Conservation (phyloP, 495 filamentous ascomycete genomes). For the Neohortaea acidophila region DNA sequence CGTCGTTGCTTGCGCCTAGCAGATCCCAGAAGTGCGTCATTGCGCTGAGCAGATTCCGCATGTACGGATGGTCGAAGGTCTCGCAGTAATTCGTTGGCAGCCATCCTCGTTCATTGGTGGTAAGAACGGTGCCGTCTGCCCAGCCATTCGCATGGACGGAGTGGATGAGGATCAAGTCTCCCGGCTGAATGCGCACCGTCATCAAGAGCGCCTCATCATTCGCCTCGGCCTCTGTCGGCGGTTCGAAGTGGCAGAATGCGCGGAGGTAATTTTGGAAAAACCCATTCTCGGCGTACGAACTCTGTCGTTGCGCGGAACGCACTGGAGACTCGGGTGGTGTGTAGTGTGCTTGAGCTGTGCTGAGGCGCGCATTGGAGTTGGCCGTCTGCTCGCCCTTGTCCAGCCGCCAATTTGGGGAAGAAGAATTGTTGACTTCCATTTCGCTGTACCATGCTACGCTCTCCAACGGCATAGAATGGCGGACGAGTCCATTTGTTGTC, state of each 20-base stretch:
- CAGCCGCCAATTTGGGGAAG: too few relatives aligned
- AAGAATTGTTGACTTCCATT: too few relatives aligned
- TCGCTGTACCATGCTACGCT: too few relatives aligned
- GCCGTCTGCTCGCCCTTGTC: too few relatives aligned
- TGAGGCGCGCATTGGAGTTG: too few relatives aligned
- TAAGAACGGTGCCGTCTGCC: slow-evolving; percentile 92
- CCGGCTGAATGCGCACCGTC: slow-evolving; percentile 72
- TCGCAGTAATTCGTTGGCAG: slow-evolving; percentile 98
- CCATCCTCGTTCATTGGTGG: slow-evolving; percentile 84
- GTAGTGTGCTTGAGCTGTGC: too few relatives aligned
- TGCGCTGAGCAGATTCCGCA: slow-evolving; percentile 71
- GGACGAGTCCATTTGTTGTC: too few relatives aligned
- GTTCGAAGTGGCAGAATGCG: slow-evolving; percentile 90
- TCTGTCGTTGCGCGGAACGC: slow-evolving; percentile 1
- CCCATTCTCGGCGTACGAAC: neutral
- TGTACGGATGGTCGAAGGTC: slow-evolving; percentile 72
- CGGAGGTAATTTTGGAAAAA: slow-evolving; percentile 89
- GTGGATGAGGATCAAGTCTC: slow-evolving; percentile 87
- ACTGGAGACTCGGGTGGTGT: slow-evolving; percentile 19
- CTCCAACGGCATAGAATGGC: too few relatives aligned
- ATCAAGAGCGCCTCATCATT: slow-evolving; percentile 45
- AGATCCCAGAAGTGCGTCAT: slow-evolving; percentile 88
- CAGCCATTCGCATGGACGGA: slow-evolving; percentile 97
- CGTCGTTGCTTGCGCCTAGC: slow-evolving; percentile 51
- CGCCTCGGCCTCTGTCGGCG: slow-evolving; percentile 52